These are phyloP conservation scores for Lantana camara DNA, from an alignment of 257 asterid genomes.

Conservation along the genomic window DNA sequence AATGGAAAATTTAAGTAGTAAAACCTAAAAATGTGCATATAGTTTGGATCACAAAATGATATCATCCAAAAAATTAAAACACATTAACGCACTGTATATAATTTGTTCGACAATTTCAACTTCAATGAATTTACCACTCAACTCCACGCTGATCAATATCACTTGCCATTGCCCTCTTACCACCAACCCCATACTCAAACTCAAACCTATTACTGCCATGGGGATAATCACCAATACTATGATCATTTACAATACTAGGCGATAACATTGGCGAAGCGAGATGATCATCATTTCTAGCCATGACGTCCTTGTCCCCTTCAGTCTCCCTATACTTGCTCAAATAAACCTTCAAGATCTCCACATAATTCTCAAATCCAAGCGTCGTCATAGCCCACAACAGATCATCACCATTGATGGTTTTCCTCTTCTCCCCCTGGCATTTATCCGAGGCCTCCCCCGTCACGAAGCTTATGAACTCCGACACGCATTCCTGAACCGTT, in stretches of 20 bases:
- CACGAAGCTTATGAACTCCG: constrained; percentile 66
- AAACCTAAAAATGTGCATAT: too few species aligned
- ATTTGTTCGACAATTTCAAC: not conserved
- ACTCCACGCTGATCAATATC: constrained; percentile 37
- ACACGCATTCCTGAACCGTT: constrained; percentile 57
- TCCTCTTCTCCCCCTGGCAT: constrained; percentile 62
- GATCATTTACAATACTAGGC: constrained; percentile 7
- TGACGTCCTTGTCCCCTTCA: constrained; percentile 40
- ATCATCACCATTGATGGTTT: constrained; percentile 62
- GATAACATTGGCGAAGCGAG: not conserved
- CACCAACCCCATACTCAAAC: constrained; percentile 21
- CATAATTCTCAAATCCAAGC: constrained; percentile 56
- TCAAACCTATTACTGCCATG: not conserved
- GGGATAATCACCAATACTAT: constrained; percentile 14
- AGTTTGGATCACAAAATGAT: too few species aligned
- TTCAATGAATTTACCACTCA: constrained; percentile 30
- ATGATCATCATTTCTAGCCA: constrained; percentile 29
- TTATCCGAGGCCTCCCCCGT: constrained; percentile 70
- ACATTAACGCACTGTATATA: not conserved
- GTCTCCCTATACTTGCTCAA: constrained; percentile 45
- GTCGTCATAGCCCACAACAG: constrained; percentile 69
- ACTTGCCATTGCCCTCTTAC: constrained; percentile 12
- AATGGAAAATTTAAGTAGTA: too few species aligned
- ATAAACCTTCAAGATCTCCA: constrained; percentile 43
- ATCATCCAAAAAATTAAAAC: not conserved